phyloP scores from a whole-genome alignment of 2,329 filamentous ascomycete species.

The Polytolypa hystricis region DNA sequence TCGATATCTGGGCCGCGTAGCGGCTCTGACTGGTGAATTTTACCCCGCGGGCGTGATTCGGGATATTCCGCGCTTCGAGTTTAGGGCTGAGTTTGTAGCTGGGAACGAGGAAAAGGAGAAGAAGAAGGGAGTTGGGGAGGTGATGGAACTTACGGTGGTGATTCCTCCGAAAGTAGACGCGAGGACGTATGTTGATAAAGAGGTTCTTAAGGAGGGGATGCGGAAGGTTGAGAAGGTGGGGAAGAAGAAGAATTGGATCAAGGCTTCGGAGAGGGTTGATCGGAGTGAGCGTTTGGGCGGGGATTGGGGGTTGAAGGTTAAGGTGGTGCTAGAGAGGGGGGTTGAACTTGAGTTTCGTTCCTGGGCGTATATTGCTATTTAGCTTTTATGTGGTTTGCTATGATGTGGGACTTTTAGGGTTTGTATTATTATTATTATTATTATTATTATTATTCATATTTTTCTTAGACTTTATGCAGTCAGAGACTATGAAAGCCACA shows the following conservation, averaged over 20 bases:
- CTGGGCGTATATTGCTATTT: no score
- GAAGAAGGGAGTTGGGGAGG: slow-evolving; percentile 30
- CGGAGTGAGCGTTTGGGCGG: slow-evolving; percentile 21
- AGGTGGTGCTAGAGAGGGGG: slow-evolving; percentile 19
- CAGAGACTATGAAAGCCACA: no score
- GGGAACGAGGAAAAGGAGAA: slow-evolving; percentile 32
- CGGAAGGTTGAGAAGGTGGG: slow-evolving; percentile 42
- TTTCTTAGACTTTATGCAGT: no score
- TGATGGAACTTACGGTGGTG: slow-evolving; percentile 35
- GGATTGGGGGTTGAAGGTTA: slow-evolving; percentile 31
- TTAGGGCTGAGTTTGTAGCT: slow-evolving; percentile 33
- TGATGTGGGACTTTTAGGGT: no score
- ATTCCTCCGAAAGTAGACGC: slow-evolving; percentile 28
- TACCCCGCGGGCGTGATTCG: slow-evolving; percentile 49
- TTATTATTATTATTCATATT: no score
- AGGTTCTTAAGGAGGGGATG: slow-evolving; percentile 31
- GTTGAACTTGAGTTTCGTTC: no score
- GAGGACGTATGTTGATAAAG: slow-evolving; percentile 19
- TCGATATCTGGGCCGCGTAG: slow-evolving; percentile 51
- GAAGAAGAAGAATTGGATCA: slow-evolving; percentile 48
- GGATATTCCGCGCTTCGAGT: slow-evolving; percentile 20
- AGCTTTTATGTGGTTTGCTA: no score
- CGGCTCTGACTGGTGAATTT: slow-evolving; percentile 45
- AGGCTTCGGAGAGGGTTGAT: slow-evolving; percentile 10
- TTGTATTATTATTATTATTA: no score